A percentile compares a stretch with the other conserved stretches of the same genome.
These are phyloP conservation scores for Eurotiales sp. DNA, from an alignment of 2,329 filamentous ascomycete species.

Conservation along the genomic window DNA sequence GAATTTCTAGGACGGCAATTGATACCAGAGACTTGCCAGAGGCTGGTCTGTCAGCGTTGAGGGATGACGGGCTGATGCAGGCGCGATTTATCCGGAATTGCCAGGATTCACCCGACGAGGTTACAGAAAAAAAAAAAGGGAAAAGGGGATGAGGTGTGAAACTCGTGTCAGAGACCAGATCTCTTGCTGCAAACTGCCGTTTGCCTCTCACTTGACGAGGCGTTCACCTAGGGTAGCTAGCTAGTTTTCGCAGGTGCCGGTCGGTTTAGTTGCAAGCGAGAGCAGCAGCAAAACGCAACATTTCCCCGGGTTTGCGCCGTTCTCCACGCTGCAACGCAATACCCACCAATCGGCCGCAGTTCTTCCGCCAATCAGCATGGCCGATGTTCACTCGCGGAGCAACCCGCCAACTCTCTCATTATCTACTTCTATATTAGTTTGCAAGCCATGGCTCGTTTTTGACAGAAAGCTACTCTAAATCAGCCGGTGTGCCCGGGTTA, in stretches of 20 bases:
- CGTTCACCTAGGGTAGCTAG: no score
- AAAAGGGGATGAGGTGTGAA: not conserved
- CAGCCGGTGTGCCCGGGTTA: no score
- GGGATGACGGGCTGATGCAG: not conserved
- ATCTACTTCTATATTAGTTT: not conserved
- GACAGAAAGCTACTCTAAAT: no score
- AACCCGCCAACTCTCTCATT: no score
- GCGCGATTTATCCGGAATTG: not conserved
- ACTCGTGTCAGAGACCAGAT: not conserved
- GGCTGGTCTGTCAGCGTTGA: not conserved
- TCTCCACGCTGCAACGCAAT: not conserved
- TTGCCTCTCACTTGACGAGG: no score
- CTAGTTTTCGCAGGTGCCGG: no score
- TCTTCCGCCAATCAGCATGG: conserved; percentile 10
- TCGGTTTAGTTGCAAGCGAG: no score
- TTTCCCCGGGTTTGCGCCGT: conserved; percentile 9
- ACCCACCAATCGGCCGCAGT: conserved; percentile 11
- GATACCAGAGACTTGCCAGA: not conserved
- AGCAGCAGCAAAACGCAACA: not conserved
- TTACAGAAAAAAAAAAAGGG: not conserved
- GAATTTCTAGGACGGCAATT: not conserved
- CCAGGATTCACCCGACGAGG: not conserved
- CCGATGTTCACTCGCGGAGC: not conserved
- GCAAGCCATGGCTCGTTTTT: no score
- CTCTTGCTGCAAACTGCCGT: no score